These are phyloP conservation scores for Russula compacta DNA, from an alignment of 768 basidiomycete genomes.

Conservation along the genomic window DNA sequence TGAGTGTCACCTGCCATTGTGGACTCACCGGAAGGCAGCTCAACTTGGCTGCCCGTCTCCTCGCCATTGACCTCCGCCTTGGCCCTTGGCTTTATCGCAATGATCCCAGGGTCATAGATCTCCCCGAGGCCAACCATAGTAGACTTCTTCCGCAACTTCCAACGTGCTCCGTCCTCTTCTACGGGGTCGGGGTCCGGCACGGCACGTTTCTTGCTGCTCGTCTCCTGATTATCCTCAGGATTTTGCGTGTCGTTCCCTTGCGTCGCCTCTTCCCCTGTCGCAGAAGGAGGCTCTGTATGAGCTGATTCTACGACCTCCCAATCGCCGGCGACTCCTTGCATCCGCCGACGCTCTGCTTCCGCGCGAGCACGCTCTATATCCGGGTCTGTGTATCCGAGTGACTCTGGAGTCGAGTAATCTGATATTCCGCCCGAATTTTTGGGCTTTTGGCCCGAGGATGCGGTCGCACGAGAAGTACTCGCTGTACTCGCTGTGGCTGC, in stretches of 20 bases:
- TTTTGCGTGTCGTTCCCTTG: constrained; percentile 19
- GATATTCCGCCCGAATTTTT: constrained; percentile 60
- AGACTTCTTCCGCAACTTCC: constrained; percentile 62
- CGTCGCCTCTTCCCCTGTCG: constrained; percentile 7
- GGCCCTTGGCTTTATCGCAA: constrained; percentile 52
- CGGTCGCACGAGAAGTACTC: constrained; percentile 19
- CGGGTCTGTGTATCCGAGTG: constrained; percentile 72
- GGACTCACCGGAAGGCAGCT: background rate
- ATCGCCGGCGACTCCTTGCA: constrained; percentile 64
- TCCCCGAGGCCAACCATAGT: constrained; percentile 56
- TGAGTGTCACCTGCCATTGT: background rate
- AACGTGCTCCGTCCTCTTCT: constrained; percentile 47
- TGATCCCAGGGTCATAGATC: constrained; percentile 70
- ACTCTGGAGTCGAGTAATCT: constrained; percentile 84
- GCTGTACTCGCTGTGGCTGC: constrained; percentile 19
- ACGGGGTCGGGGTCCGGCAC: constrained; percentile 19
- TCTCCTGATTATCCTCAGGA: constrained; percentile 13
- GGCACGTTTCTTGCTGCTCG: constrained; percentile 22
- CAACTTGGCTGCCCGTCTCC: background rate
- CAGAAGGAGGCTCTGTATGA: constrained; percentile 22
- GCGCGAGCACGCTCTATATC: constrained; percentile 58
- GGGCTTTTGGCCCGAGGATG: constrained; percentile 15
- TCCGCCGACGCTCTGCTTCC: constrained; percentile 48
- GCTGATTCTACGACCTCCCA: constrained; percentile 57
- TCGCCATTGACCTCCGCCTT: constrained; percentile 37